Base-by-base conservation (phyloP, 805 yeast species). In the Sugiyamaella chiloensis region DNA sequence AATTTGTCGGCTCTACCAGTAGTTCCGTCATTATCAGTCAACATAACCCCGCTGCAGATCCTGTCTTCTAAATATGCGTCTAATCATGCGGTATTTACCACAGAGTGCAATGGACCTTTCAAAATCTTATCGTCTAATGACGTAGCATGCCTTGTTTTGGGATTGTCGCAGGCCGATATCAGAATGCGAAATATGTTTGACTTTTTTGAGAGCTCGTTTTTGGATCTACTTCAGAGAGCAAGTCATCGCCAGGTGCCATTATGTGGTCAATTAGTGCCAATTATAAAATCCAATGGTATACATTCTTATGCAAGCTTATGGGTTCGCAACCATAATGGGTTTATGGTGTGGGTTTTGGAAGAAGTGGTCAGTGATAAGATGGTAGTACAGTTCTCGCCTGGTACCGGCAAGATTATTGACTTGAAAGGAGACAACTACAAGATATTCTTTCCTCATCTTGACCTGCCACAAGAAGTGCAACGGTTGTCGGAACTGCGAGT, bases 281-380 rank as follows among this genome's bases (percentile, higher is more conserved):
- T 89, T 40, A 71, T 78, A 34, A 75, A 87, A 55, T 80, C 83
- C 11, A 85, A 85, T 14, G 75, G 75, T 41, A 75, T 75, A 24
- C 69, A 77, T 50, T 85, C 90, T 0, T 83, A 95, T 85, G 89
- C 96, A 8, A 85, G 96, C 0, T 65, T 90, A 47, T 91, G 96
- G 96, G 95, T 93, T 0, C 83, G 82, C 2, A 34, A 19, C 17
- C 45, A 48, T 24, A n/a, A 35, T 14, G 78, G 78, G 37, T 65
- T 86, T 47, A 74, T 89, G 45, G 83, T 88, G 42, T 82, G 93
- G 69, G 87, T 87, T 70, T 83, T 90, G 60, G 96, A 89, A 60
- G 93, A 87, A 60, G 87, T 89, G 12, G 53, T 61, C 1, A 59
- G 69, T 24, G 70, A 69, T 16, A 60, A 64, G 35, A 72, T 74